A percentile compares a stretch with the other conserved stretches of the same genome.
phyloP scores from a whole-genome alignment of 2,329 filamentous ascomycete genomes.

The Trichoderma polysporum region DNA sequence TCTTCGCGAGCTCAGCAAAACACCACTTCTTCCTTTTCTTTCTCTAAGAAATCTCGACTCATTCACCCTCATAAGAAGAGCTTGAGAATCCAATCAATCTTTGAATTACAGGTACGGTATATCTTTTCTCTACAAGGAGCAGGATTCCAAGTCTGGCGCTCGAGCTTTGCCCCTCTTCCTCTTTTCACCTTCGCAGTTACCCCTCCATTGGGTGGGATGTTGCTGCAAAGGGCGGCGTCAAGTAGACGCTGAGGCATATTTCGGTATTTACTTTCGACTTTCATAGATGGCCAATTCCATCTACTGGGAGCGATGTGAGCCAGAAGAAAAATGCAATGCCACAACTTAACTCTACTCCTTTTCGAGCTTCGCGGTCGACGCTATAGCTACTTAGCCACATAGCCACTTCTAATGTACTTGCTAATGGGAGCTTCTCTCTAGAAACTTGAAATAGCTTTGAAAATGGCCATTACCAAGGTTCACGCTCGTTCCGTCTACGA shows the following conservation, averaged over 20 bases:
- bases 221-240: slow-evolving; percentile 8
- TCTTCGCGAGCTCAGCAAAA: slow-evolving; percentile 7
- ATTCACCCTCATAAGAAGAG: not conserved
- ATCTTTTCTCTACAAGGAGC: not conserved
- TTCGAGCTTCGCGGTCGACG: not conserved
- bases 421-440: not conserved
- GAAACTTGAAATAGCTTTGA: slow-evolving; percentile 38
- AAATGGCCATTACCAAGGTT: slow-evolving; percentile 87
- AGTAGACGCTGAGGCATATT: slow-evolving; percentile 28
- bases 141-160: not conserved
- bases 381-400: not conserved
- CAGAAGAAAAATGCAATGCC: not conserved
- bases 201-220: slow-evolving; percentile 21
- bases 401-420: not conserved
- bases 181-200: slow-evolving; percentile 19
- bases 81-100: slow-evolving; percentile 20
- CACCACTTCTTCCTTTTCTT: slow-evolving; percentile 15
- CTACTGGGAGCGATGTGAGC: not conserved
- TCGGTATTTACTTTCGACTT: not conserved
- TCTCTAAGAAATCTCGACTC: not conserved
- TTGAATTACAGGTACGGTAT: slow-evolving; percentile 3
- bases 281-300: not conserved
- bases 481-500: slow-evolving; percentile 96
- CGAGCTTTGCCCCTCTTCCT: slow-evolving; percentile 20
- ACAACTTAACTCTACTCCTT: not conserved